Percentiles rank a stretch among this genome's conserved stretches.
Evolutionary conservation across 1,284 basidiomycete genomes (phyloP).

Genomic region (Apiotrichum domesticum): DNA sequence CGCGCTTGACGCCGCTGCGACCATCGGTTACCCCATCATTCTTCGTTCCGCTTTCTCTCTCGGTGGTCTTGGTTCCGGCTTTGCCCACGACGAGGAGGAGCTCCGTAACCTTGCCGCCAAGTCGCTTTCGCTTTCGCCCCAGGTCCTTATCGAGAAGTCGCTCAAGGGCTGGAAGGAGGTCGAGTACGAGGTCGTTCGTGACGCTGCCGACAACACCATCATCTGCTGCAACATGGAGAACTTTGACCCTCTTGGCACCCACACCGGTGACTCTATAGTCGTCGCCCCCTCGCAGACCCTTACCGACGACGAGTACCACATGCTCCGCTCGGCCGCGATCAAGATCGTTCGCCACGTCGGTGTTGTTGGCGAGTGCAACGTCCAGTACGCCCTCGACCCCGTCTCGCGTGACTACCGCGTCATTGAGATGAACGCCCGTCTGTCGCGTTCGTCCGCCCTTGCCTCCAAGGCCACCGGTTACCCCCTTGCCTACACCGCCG

Average conservation of each 20-base stretch:
- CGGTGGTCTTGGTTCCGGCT: constrained; percentile 96
- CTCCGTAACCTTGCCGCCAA: constrained; percentile 90
- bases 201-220: constrained; percentile 90
- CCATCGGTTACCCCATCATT: constrained; percentile 97
- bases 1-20: constrained; percentile 82
- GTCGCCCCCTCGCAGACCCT: constrained; percentile 97
- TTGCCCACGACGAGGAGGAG: constrained; percentile 92
- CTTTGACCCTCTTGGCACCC: constrained; percentile 97
- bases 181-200: constrained; percentile 98
- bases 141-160: constrained; percentile 94
- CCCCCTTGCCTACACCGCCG: constrained; percentile 97
- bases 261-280: constrained; percentile 99
- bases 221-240: constrained; percentile 99
- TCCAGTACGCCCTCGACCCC: constrained; percentile 97
- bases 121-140: constrained; percentile 83
- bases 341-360: constrained; percentile 97
- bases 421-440: constrained; percentile 93
- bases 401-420: constrained; percentile 91
- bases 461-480: constrained; percentile 99
- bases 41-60: constrained; percentile 96
- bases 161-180: constrained; percentile 99
- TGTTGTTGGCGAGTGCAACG: constrained; percentile 87
- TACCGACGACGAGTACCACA: constrained; percentile 97
- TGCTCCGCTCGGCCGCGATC: constrained; percentile 95
- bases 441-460: constrained; percentile 69